Conservation (phyloP, 2,329 filamentous ascomycete species). For the Zelopaecilomyces penicillatus region DNA sequence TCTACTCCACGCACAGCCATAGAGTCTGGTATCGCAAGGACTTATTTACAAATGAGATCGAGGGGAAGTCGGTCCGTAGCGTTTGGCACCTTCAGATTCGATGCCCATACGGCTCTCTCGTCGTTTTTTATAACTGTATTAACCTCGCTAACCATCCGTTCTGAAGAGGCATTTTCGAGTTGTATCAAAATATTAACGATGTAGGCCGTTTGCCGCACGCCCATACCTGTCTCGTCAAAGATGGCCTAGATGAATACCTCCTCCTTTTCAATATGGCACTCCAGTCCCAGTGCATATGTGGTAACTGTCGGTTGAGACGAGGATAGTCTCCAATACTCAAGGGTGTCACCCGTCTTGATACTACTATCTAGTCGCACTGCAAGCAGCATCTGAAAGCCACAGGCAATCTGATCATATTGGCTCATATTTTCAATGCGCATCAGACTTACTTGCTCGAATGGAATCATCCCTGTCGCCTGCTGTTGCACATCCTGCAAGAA, state of each 20-base stretch:
- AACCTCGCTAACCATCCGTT: too few relatives aligned
- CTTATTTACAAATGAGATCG: too few relatives aligned
- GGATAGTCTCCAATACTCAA: neutral
- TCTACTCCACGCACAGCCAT: too few relatives aligned
- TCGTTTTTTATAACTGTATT: too few relatives aligned
- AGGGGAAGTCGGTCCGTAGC: too few relatives aligned
- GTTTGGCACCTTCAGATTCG: too few relatives aligned
- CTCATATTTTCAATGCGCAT: conserved; percentile 12
- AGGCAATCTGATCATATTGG: conserved; percentile 9
- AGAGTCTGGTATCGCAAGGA: too few relatives aligned
- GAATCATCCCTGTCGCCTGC: conserved; percentile 11
- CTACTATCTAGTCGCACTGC: conserved; percentile 16
- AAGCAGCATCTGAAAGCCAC: conserved; percentile 20
- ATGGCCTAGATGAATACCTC: neutral
- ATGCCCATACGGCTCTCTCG: too few relatives aligned
- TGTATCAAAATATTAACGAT: too few relatives aligned
- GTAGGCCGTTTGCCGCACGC: too few relatives aligned
- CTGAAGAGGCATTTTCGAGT: too few relatives aligned
- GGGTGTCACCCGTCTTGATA: neutral
- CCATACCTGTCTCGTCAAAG: too few relatives aligned
- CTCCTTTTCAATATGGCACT: neutral
- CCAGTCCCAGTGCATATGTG: neutral
- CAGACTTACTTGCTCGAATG: conserved; percentile 11
- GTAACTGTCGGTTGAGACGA: neutral
- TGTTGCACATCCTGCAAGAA: conserved; percentile 9